phyloP scores from a whole-genome alignment of 495 filamentous ascomycete species.

The Penicillium nucicola region DNA sequence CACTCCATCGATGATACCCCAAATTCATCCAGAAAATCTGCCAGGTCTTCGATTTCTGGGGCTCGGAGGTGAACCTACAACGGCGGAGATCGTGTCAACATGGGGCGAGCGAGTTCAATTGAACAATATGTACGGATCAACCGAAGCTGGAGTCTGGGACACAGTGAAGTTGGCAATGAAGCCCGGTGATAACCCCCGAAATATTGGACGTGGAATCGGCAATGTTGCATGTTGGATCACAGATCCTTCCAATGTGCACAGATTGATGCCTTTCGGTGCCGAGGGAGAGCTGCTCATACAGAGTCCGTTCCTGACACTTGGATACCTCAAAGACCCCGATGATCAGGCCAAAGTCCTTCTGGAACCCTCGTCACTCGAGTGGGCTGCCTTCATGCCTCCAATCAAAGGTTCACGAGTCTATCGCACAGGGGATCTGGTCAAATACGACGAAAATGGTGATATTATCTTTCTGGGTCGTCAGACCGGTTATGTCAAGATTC shows the following conservation, averaged over 20 bases:
- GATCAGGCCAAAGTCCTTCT: background rate
- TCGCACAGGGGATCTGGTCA: background rate
- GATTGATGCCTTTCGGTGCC: background rate
- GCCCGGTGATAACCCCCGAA: slow-evolving; percentile 1
- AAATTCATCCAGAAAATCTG: slow-evolving; percentile 23
- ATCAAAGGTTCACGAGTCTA: background rate
- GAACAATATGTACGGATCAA: slow-evolving; percentile 51
- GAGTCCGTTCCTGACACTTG: background rate
- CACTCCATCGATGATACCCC: slow-evolving; percentile 32
- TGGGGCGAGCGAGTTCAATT: slow-evolving; percentile 39
- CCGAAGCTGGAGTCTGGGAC: slow-evolving; percentile 23
- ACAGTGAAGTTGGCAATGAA: slow-evolving; percentile 4
- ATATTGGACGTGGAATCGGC: slow-evolving; percentile 3
- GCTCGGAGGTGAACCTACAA: background rate
- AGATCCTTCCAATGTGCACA: background rate
- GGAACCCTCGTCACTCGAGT: no score
- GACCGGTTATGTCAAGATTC: slow-evolving; percentile 42
- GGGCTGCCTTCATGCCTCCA: background rate
- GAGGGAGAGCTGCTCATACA: background rate
- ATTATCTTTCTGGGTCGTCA: slow-evolving; percentile 37
- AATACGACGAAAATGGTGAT: slow-evolving; percentile 20
- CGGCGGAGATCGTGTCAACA: slow-evolving; percentile 5
- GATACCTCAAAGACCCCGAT: background rate
- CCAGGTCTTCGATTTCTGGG: slow-evolving; percentile 17
- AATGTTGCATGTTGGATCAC: background rate